These are phyloP conservation scores for Cladorrhinum samala DNA, from an alignment of 495 filamentous ascomycete species.

Conservation along the genomic window DNA sequence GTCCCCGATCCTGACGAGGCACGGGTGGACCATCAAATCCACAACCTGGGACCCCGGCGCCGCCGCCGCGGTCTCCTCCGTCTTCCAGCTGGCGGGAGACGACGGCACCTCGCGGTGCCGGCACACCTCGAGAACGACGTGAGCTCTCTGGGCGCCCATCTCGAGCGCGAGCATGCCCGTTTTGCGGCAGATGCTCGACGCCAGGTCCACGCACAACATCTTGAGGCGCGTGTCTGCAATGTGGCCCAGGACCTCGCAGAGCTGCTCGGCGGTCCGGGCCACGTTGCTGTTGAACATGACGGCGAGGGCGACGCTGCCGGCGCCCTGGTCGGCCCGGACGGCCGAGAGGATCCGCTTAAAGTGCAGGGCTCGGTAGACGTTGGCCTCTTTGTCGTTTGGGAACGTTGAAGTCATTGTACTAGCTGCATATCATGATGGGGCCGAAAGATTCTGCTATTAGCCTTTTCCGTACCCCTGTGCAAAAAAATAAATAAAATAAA, in stretches of 20 bases:
- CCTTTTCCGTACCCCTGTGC: too few species aligned
- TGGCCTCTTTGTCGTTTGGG: neutral
- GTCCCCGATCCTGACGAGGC: constrained; percentile 7
- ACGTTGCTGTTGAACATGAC: constrained; percentile 3
- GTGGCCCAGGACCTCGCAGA: neutral
- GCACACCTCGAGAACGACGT: constrained; percentile 7
- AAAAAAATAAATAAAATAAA: too few species aligned
- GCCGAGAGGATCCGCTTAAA: neutral
- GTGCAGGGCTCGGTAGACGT: neutral
- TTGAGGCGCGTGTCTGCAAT: neutral
- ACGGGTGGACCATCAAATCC: constrained; percentile 9
- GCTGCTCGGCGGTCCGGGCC: neutral
- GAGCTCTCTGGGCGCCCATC: constrained; percentile 13
- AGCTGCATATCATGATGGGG: too few species aligned
- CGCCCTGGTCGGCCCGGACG: neutral
- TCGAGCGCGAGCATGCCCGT: constrained; percentile 7
- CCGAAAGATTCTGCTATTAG: too few species aligned
- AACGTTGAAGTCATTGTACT: too few species aligned
- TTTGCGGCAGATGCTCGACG: neutral
- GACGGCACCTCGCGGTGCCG: neutral
- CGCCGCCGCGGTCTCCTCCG: neutral
- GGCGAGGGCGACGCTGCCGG: neutral
- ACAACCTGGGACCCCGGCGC: neutral
- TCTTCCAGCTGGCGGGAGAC: neutral
- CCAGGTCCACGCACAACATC: neutral